phyloP scores from a whole-genome alignment of 2,329 filamentous ascomycete species.

The Aspergillus fructus region DNA sequence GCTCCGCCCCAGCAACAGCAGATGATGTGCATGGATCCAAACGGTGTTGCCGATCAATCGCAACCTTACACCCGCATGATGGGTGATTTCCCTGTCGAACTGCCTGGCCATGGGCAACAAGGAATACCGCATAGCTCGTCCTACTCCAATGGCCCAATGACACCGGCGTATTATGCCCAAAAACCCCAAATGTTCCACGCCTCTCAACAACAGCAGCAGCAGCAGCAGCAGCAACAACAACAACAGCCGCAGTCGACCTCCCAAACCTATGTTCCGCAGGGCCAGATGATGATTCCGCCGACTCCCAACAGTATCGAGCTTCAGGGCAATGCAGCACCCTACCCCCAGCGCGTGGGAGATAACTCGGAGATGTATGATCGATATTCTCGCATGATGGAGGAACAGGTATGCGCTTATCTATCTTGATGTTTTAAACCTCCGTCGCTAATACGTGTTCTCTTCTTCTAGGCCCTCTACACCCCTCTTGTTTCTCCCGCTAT shows the following conservation, averaged over 20 bases:
- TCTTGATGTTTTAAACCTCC: not conserved
- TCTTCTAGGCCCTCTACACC: slow-evolving; percentile 47
- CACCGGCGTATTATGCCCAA: slow-evolving; percentile 34
- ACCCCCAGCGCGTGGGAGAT: slow-evolving; percentile 41
- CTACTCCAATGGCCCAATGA: slow-evolving; percentile 32
- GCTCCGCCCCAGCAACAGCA: slow-evolving; percentile 24
- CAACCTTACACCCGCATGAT: slow-evolving; percentile 32
- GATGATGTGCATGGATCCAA: slow-evolving; percentile 28
- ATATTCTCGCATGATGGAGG: slow-evolving; percentile 43
- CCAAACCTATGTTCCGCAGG: slow-evolving; percentile 31
- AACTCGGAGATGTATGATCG: slow-evolving; percentile 45
- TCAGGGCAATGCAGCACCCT: slow-evolving; percentile 44
- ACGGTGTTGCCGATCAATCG: slow-evolving; percentile 23
- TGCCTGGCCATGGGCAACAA: slow-evolving; percentile 22
- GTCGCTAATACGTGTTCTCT: slow-evolving; percentile 18
- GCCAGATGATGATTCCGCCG: slow-evolving; percentile 43
- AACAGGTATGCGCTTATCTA: slow-evolving; percentile 37
- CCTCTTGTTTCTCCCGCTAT: slow-evolving; percentile 52
- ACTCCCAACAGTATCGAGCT: slow-evolving; percentile 52
- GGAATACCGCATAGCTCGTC: slow-evolving; percentile 28
- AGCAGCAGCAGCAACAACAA: slow-evolving; percentile 26
- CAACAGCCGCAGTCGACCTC: slow-evolving; percentile 25
- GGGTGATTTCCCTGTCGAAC: slow-evolving; percentile 37
- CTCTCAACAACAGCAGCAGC: slow-evolving; percentile 23
- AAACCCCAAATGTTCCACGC: slow-evolving; percentile 25